A percentile compares a stretch with the other conserved stretches of the same genome.
These are phyloP conservation scores for Colletotrichum cordylinicola DNA, from an alignment of 2,329 filamentous ascomycete species.

Conservation along the genomic window DNA sequence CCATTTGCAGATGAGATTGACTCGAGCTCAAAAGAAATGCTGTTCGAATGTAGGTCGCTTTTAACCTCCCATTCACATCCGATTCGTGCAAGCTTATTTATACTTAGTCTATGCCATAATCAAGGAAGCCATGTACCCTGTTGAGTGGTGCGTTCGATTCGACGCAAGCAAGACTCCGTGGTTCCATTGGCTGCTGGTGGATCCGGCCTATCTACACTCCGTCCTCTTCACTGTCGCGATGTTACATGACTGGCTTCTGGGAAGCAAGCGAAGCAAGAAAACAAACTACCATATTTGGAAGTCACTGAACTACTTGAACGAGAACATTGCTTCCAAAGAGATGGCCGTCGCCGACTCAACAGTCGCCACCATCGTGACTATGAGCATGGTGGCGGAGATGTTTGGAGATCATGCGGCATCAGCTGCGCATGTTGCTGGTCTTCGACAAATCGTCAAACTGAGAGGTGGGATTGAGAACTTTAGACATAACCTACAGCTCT, in stretches of 20 bases:
- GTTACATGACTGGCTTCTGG: constrained; percentile 12
- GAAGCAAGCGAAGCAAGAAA: background rate
- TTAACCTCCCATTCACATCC: background rate
- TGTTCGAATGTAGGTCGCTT: constrained; percentile 8
- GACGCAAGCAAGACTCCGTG: constrained; percentile 27
- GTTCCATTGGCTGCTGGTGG: constrained; percentile 33
- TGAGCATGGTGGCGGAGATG: constrained; percentile 4
- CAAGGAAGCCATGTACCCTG: constrained; percentile 31
- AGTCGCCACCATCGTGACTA: constrained; percentile 6
- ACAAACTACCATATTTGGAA: constrained; percentile 9
- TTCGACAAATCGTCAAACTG: constrained; percentile 28
- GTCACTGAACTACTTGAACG: constrained; percentile 17
- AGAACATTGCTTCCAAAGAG: background rate
- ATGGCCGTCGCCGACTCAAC: constrained; percentile 23
- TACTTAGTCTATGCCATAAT: background rate
- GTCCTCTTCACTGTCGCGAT: constrained; percentile 29
- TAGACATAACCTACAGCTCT: constrained; percentile 27
- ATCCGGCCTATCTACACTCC: constrained; percentile 29
- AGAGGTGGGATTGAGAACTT: constrained; percentile 30
- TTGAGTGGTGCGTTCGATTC: constrained; percentile 30
- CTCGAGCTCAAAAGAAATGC: background rate
- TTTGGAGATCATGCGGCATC: background rate
- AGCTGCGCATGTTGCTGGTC: background rate
- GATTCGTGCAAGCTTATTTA: background rate
- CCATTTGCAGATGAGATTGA: constrained; percentile 23